Conservation (phyloP, 768 basidiomycete genomes). For the Auriculariales sp. region DNA sequence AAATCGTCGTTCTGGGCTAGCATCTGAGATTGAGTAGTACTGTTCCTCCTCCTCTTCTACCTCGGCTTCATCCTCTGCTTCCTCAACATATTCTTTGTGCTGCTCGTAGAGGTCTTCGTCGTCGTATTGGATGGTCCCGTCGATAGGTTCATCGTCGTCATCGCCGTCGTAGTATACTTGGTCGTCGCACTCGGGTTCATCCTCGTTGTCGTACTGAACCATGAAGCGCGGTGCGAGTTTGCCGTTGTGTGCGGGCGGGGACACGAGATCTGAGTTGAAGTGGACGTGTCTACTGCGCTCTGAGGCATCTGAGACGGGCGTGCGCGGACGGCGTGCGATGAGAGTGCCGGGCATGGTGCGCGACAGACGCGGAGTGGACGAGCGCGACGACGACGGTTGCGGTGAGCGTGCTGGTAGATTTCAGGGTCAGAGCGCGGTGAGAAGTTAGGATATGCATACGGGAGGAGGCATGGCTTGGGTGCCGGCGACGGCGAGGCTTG, state of each 20-base stretch:
- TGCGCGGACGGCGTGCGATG: conserved; percentile 57
- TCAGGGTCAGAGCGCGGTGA: conserved; percentile 11
- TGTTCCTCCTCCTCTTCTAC: no score
- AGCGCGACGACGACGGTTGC: conserved; percentile 18
- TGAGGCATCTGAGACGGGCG: conserved; percentile 27
- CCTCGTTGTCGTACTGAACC: background rate
- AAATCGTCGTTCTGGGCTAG: background rate
- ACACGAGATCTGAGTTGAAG: conserved; percentile 15
- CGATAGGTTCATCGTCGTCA: background rate
- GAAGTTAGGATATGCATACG: no score
- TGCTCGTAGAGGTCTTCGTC: background rate
- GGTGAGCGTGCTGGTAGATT: conserved; percentile 15
- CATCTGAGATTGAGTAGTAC: background rate
- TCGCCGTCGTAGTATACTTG: background rate
- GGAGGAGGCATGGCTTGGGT: background rate
- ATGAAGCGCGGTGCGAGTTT: background rate
- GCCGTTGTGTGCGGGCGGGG: conserved; percentile 1
- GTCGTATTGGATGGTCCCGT: no score
- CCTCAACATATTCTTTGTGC: background rate
- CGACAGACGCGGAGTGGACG: conserved; percentile 26
- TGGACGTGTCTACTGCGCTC: conserved; percentile 26
- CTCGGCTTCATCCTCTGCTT: background rate
- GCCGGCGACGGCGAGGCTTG: background rate
- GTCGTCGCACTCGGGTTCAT: background rate
- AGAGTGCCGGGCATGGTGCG: conserved; percentile 69